Evolutionary conservation across 495 filamentous ascomycete genomes (phyloP), one percentile per base, ranked within the genome.

Genomic region (Xylaria nigripes): DNA sequence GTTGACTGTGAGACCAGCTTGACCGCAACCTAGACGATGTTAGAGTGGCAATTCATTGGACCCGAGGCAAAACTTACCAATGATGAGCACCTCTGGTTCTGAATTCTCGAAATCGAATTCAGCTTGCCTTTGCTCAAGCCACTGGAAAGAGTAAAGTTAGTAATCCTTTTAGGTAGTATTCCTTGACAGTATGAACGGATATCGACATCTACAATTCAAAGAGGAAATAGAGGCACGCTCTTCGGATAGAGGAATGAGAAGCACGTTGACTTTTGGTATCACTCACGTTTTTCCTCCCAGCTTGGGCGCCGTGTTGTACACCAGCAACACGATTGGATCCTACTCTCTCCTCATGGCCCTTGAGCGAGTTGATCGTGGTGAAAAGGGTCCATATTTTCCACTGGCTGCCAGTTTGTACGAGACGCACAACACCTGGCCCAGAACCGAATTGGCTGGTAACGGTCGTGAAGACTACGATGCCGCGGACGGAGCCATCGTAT

Each of bases 351-450:
- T 81, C 76, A 9, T 70, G 61, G 0, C 69, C 70, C 12, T 69
- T 71, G 29, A 87, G 54, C 51, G 72, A 74, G 25, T 81, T 71
- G 45, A 87, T 62, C 2, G 72, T 68, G 0, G 84, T 85, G 60
- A 81, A 86, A 15, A 87, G 58, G 0, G 77, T 76, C 70, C 82
- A 89, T 10, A 84, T 79, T 69, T 82, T 86, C 83, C 81, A 87
- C 22, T 70, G 56, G 0, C 66, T 75, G 2, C 51, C 47, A 43
- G 78, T 72, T 54, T 78, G 71, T 1, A 80, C 73, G 30, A 86
- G 65, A 34, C 78, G 73, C 2, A 80, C 69, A 10, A 86, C 61
- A 1, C 85, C 85, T 0, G 72, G 66, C 3, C 85, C 85, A 15
- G 63, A 58, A 12, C 85, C 83, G 7, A 76, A 59, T 7, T 75